Conservation (phyloP, 208 protist species). For the Phytomonas francai region DNA sequence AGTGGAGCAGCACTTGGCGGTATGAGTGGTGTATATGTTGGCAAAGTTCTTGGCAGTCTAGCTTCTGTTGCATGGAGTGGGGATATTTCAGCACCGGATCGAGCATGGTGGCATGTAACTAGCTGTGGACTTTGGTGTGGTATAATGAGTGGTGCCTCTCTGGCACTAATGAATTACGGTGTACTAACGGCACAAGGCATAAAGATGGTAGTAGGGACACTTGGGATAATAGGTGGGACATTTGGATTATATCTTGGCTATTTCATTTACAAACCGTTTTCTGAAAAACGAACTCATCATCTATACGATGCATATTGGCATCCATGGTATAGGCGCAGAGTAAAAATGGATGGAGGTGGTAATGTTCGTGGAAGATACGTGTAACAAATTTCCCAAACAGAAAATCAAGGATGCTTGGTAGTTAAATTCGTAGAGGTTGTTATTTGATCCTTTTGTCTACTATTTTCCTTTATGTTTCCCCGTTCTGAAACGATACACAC, state of each 20-base stretch:
- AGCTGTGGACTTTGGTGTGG: slow-evolving; percentile 29
- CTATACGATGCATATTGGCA: slow-evolving; percentile 78
- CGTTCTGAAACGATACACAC: slow-evolving; percentile 1
- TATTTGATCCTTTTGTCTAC: slow-evolving; percentile 13
- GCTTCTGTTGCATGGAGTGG: slow-evolving; percentile 11
- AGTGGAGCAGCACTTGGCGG: slow-evolving; percentile 33
- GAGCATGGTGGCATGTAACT: slow-evolving; percentile 55
- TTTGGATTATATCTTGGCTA: slow-evolving; percentile 47
- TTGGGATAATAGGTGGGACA: slow-evolving; percentile 18
- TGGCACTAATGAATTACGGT: slow-evolving; percentile 38
- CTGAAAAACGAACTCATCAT: slow-evolving; percentile 30
- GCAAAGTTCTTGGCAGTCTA: slow-evolving; percentile 40
- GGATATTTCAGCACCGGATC: slow-evolving; percentile 41
- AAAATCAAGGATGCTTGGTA: slow-evolving; percentile 4
- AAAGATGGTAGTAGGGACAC: slow-evolving; percentile 20
- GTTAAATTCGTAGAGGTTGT: slow-evolving; percentile 8
- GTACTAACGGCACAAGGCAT: slow-evolving; percentile 64
- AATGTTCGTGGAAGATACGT: slow-evolving; percentile 68
- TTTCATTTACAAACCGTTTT: slow-evolving; percentile 54
- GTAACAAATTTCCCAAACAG: slow-evolving; percentile 16
- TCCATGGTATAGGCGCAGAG: slow-evolving; percentile 56
- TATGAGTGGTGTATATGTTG: slow-evolving; percentile 34
- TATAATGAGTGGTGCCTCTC: slow-evolving; percentile 32
- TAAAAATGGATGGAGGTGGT: slow-evolving; percentile 32
- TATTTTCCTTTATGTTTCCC: slow-evolving; percentile 20